A percentile compares a stretch with the other conserved stretches of the same genome.
Evolutionary conservation across 2,329 filamentous ascomycete genomes (phyloP).

Genomic region (Xylaria digitata): DNA sequence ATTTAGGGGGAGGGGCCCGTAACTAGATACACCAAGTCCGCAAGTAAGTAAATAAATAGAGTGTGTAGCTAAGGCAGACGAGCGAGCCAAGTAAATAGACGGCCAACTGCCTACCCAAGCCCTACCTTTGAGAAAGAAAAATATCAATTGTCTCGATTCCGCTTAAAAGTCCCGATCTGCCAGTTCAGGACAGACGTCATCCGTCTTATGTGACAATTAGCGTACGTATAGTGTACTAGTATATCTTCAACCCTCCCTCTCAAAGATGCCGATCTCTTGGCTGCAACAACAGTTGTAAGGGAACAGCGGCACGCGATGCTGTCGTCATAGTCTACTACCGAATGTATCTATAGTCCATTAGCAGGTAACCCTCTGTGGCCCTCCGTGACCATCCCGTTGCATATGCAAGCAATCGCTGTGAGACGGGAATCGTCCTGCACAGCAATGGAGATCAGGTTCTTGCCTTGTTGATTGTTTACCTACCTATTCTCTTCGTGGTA

Average conservation of each 20-base stretch:
- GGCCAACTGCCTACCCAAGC: background rate
- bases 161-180: conserved; percentile 39
- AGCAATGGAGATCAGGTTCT: conserved; percentile 19
- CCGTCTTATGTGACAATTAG: conserved; percentile 25
- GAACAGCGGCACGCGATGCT: conserved; percentile 16
- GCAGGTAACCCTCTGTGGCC: conserved; percentile 17
- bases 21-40: too few relatives aligned
- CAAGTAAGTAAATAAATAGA: too few relatives aligned
- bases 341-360: too few relatives aligned
- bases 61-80: too few relatives aligned
- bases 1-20: too few relatives aligned
- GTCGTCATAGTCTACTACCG: conserved; percentile 31
- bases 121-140: background rate
- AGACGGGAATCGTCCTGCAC: conserved; percentile 29
- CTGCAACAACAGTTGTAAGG: conserved; percentile 5
- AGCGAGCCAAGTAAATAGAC: background rate
- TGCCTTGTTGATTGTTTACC: conserved; percentile 22
- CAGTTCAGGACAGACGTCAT: conserved; percentile 45
- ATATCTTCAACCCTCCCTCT: conserved; percentile 25
- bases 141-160: conserved; percentile 38
- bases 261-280: conserved; percentile 15
- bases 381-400: conserved; percentile 33
- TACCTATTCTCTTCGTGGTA: conserved; percentile 26
- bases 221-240: background rate
- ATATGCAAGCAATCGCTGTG: conserved; percentile 39